Evolutionary conservation across 192 early-diverging fungal species (phyloP).

Genomic region (Kappamyces sp.): DNA sequence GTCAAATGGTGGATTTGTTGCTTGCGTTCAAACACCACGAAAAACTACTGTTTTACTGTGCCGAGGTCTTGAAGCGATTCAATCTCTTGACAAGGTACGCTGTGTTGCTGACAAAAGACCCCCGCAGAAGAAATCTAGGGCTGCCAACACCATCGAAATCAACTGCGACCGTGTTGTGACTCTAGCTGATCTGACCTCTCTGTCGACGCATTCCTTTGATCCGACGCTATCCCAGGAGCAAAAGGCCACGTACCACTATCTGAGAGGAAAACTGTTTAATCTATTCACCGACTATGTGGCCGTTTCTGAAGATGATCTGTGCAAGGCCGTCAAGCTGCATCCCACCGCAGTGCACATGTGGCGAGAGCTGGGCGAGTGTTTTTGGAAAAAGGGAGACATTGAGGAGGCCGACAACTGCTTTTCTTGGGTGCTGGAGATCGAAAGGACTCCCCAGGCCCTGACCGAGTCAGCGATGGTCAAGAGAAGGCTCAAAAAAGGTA

Average conservation of each 20-base stretch:
- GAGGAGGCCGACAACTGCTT: constrained; percentile 16
- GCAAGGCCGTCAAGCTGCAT: constrained; percentile 16
- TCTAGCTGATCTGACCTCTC: neutral
- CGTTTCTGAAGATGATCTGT: constrained; percentile 11
- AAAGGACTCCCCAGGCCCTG: constrained; percentile 4
- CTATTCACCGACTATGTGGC: constrained; percentile 11
- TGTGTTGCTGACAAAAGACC: neutral
- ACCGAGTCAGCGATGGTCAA: constrained; percentile 16
- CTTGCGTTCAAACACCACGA: constrained; percentile 4
- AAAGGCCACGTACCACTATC: constrained; percentile 18
- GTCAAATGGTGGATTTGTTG: constrained; percentile 1
- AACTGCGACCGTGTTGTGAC: constrained; percentile 6
- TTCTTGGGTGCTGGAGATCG: constrained; percentile 11
- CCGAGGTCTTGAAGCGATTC: constrained; percentile 11
- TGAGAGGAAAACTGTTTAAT: constrained; percentile 15
- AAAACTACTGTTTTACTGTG: constrained; percentile 2
- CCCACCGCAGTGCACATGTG: constrained; percentile 14
- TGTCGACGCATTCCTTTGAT: constrained; percentile 20
- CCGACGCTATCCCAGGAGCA: constrained; percentile 19
- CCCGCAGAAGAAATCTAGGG: constrained; percentile 8
- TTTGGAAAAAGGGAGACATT: constrained; percentile 24
- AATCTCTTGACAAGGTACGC: constrained; percentile 2
- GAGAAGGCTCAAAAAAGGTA: constrained; percentile 7
- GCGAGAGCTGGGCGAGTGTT: constrained; percentile 12
- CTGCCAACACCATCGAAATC: constrained; percentile 1